These are phyloP conservation scores for Lichtheimia hyalospora DNA, from an alignment of 371 early-diverging fungal species.

Conservation along the genomic window DNA sequence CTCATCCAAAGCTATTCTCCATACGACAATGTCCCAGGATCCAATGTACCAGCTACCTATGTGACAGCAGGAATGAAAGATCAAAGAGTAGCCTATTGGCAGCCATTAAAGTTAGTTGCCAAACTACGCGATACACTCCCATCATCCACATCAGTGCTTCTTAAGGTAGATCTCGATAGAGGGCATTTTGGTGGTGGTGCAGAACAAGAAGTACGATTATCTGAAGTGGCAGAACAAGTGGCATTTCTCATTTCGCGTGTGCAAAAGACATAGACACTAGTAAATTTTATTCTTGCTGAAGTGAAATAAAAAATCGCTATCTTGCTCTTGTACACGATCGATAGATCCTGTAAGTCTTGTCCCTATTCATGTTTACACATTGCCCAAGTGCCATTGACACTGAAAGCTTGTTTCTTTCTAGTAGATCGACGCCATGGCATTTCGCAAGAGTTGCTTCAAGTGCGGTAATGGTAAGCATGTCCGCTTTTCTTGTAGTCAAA, in stretches of 20 bases:
- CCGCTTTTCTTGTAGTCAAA: neutral
- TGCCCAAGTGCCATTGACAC: too few relatives aligned
- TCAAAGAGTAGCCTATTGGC: slow-evolving; percentile 76
- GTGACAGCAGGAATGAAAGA: slow-evolving; percentile 79
- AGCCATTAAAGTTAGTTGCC: slow-evolving; percentile 73
- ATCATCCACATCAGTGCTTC: slow-evolving; percentile 10
- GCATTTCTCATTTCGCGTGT: slow-evolving; percentile 51
- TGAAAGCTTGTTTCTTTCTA: too few relatives aligned
- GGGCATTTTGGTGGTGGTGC: slow-evolving; percentile 55
- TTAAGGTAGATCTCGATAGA: slow-evolving; percentile 45
- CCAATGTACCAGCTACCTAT: slow-evolving; percentile 58
- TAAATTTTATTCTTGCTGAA: neutral
- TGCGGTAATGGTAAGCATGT: slow-evolving; percentile 50
- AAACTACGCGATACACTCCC: slow-evolving; percentile 26
- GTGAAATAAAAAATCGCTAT: neutral
- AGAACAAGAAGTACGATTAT: slow-evolving; percentile 46
- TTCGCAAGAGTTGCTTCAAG: slow-evolving; percentile 46
- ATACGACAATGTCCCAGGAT: slow-evolving; percentile 67
- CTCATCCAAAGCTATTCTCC: slow-evolving; percentile 72
- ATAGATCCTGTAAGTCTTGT: too few relatives aligned
- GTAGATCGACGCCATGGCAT: neutral
- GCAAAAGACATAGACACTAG: slow-evolving; percentile 16
- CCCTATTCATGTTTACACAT: too few relatives aligned
- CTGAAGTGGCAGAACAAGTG: slow-evolving; percentile 51
- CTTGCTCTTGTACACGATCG: too few relatives aligned